Conservation (phyloP, 805 yeast genomes). For the Saccharomycopsis sp. region DNA sequence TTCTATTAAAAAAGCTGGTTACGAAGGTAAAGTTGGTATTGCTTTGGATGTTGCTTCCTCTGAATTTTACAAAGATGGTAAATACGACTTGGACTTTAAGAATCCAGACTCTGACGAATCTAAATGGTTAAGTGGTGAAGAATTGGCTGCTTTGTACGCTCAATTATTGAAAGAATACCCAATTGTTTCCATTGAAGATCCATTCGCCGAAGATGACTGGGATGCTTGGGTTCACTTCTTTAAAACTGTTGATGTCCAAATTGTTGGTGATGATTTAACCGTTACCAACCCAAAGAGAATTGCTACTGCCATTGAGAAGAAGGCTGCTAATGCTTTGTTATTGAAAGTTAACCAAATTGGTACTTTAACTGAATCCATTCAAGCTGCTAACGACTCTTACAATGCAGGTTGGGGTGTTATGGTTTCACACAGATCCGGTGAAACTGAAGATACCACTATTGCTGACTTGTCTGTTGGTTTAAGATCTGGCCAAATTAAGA, state of each 20-base stretch:
- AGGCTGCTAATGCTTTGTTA: conserved; percentile 89
- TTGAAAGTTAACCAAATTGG: conserved; percentile 99
- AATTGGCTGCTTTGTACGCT: conserved; percentile 80
- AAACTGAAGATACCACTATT: conserved; percentile 97
- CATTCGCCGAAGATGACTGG: conserved; percentile 99
- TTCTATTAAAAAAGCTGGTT: conserved; percentile 92
- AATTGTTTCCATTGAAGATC: conserved; percentile 97
- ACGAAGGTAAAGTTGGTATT: conserved; percentile 85
- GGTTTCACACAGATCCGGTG: conserved; percentile 99
- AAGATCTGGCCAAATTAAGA: conserved; percentile 98
- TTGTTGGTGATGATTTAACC: conserved; percentile 97
- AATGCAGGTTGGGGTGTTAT: conserved; percentile 99
- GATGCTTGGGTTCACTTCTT: conserved; percentile 92
- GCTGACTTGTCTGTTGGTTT: conserved; percentile 98
- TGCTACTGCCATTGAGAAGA: conserved; percentile 92
- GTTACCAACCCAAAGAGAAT: conserved; percentile 97
- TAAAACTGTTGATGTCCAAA: conserved; percentile 70
- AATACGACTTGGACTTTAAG: conserved; percentile 98
- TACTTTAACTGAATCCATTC: conserved; percentile 89
- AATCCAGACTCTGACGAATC: conserved; percentile 87
- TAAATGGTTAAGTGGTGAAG: conserved; percentile 84
- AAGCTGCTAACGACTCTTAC: conserved; percentile 93
- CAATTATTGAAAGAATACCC: conserved; percentile 84
- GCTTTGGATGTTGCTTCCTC: conserved; percentile 97
- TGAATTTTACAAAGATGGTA: conserved; percentile 95